Percentiles rank a stretch among this genome's conserved stretches.
Conservation (phyloP, 2,329 filamentous ascomycete species). For the Aspergillus calidoustus region DNA sequence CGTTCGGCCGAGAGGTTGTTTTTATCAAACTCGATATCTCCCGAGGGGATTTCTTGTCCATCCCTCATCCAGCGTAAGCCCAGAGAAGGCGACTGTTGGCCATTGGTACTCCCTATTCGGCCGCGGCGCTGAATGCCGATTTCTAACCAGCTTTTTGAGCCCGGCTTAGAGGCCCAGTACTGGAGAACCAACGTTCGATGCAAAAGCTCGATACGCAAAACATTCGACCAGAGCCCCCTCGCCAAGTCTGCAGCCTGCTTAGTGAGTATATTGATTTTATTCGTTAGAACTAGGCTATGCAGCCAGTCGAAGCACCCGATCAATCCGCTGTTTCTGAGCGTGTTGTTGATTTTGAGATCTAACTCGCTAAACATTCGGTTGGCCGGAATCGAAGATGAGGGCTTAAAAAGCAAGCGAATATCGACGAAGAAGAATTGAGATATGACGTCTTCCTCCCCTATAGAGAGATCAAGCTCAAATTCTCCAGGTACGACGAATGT, state of each 20-base stretch:
- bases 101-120: slow-evolving; percentile 20
- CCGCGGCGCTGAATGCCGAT: slow-evolving; percentile 65
- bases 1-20: slow-evolving; percentile 72
- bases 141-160: slow-evolving; percentile 87
- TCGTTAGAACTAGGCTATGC: slow-evolving; percentile 84
- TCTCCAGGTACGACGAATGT: slow-evolving; percentile 84
- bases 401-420: slow-evolving; percentile 80
- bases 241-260: slow-evolving; percentile 75
- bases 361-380: slow-evolving; percentile 68
- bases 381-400: slow-evolving; percentile 66
- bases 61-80: slow-evolving; percentile 80
- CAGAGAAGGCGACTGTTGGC: slow-evolving; percentile 36
- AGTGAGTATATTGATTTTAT: slow-evolving; percentile 83
- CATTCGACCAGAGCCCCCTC: slow-evolving; percentile 75
- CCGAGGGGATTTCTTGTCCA: slow-evolving; percentile 72
- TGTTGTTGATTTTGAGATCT: slow-evolving; percentile 72
- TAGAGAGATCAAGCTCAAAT: slow-evolving; percentile 91
- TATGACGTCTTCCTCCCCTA: slow-evolving; percentile 80
- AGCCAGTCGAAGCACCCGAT: slow-evolving; percentile 82
- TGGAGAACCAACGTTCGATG: slow-evolving; percentile 84
- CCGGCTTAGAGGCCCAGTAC: slow-evolving; percentile 78
- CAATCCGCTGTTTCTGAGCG: slow-evolving; percentile 72
- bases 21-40: slow-evolving; percentile 69
- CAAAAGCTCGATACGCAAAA: slow-evolving; percentile 75
- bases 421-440: slow-evolving; percentile 95